Conservation (phyloP, 2,329 filamentous ascomycete genomes). For the Fusarium bulbicola region DNA sequence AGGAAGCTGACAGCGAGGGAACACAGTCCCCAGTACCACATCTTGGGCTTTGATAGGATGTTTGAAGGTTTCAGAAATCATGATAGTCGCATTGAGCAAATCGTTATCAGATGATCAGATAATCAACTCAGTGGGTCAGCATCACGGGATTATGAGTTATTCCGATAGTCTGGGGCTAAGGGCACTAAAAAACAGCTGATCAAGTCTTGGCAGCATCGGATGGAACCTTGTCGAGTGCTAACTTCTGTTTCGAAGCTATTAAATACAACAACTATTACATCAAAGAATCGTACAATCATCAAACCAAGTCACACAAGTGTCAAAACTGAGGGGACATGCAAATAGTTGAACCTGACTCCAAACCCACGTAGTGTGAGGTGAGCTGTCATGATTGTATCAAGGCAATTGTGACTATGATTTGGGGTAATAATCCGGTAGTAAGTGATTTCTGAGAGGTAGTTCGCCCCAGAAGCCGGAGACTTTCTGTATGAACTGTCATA, state of each 20-base stretch:
- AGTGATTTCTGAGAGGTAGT: accelerated
- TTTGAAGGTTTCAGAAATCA: background rate
- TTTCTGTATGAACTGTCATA: accelerated
- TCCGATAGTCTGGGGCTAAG: background rate
- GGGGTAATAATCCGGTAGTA: background rate
- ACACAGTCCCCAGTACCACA: background rate
- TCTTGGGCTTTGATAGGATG: background rate
- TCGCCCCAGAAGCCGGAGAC: too few relatives aligned
- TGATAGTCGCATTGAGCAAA: background rate
- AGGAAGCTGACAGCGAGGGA: accelerated
- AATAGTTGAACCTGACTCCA: background rate
- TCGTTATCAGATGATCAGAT: constrained; percentile 25
- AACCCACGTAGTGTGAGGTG: too few relatives aligned
- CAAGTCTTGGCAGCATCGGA: background rate
- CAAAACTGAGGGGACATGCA: accelerated
- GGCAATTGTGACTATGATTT: background rate
- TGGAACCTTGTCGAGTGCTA: background rate
- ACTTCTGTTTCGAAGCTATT: background rate
- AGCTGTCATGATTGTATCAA: background rate
- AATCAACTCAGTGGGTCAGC: constrained; percentile 2
- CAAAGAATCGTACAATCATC: background rate
- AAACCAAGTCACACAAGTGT: background rate
- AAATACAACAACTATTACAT: background rate
- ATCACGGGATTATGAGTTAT: constrained; percentile 8
- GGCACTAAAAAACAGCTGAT: background rate